A percentile compares a stretch with the other conserved stretches of the same genome.
phyloP scores from a whole-genome alignment of 2,329 filamentous ascomycete species.

The Trichoderma arundinaceum region DNA sequence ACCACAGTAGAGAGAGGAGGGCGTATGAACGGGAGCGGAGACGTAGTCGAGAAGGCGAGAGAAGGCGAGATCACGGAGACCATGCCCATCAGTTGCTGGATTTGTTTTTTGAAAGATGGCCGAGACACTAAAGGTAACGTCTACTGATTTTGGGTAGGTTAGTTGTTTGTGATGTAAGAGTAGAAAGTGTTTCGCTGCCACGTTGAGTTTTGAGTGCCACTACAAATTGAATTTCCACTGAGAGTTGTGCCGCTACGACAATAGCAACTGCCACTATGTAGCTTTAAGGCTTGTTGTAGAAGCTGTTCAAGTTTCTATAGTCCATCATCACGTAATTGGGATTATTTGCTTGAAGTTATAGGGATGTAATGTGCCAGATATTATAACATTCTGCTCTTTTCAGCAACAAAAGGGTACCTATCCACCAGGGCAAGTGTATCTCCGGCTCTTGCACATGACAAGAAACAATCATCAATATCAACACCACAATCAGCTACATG shows the following conservation, averaged over 20 bases:
- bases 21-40: neutral
- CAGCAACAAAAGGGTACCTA: too few relatives aligned
- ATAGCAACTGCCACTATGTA: too few relatives aligned
- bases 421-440: too few relatives aligned
- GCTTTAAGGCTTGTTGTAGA: too few relatives aligned
- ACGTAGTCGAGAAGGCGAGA: neutral
- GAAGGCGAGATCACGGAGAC: neutral
- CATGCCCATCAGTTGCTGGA: neutral
- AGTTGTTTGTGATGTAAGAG: neutral
- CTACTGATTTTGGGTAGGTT: too few relatives aligned
- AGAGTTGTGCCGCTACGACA: neutral
- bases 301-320: too few relatives aligned
- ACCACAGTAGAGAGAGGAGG: neutral
- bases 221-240: neutral
- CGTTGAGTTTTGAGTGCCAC: neutral
- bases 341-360: too few relatives aligned
- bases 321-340: too few relatives aligned
- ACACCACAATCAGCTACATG: too few relatives aligned
- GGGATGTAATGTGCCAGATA: too few relatives aligned
- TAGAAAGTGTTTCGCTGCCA: neutral
- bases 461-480: neutral
- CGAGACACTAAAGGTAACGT: neutral
- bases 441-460: too few relatives aligned
- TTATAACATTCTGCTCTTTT: too few relatives aligned
- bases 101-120: neutral